Base-by-base conservation (phyloP, 2,329 filamentous ascomycete genomes). In the Ilyonectria destructans region DNA sequence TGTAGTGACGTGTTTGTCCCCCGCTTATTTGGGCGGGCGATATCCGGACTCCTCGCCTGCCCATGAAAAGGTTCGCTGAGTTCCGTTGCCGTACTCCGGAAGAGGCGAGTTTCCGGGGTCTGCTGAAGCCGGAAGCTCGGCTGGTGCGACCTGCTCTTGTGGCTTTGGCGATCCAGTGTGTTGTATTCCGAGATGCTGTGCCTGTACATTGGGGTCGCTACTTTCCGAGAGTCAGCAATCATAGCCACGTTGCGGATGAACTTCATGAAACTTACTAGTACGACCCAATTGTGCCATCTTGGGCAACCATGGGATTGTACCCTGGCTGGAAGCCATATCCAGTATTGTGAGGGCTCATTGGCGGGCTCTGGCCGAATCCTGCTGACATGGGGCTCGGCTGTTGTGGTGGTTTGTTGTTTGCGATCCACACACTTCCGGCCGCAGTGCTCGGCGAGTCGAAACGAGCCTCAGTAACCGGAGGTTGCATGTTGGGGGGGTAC, bases 71-170 rank as follows among this genome's bases (percentile, higher is more conserved):
- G 69, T 70, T 65, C 70, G 43, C 29, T 46, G 56, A 21, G 7
- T 17, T 15, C 43, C 26, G 13, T 68, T 69, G 45, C 71, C 71
- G 51, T 82, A 82, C 31, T 65, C 69, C 1, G 82, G 82, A n/a
- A 81, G 71, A 15, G 79, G 78, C 21, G 80, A 80, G 48, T 78
- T 75, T 1, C 74, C 77, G 1, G 77, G 78, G 5, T 78, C 76
- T 1, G 66, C 57, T 8, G 76, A 79, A 1, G 76, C 69, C 4
- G 83, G 79, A 2, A 85, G 71, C 67, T 85, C 83, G 1, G 78
- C 79, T 0, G 74, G 75, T 3, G 74, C 61, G 13, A 56, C 10
- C 26, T 66, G 69, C 15, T 75, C 69, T 9, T 59, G 61, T 15
- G 70, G 75, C 45, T 71, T 75, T 6, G 74, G 73, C 5, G 70